Base-by-base conservation (phyloP, 2,329 filamentous ascomycete species). In the Pyricularia pennisetigena region DNA sequence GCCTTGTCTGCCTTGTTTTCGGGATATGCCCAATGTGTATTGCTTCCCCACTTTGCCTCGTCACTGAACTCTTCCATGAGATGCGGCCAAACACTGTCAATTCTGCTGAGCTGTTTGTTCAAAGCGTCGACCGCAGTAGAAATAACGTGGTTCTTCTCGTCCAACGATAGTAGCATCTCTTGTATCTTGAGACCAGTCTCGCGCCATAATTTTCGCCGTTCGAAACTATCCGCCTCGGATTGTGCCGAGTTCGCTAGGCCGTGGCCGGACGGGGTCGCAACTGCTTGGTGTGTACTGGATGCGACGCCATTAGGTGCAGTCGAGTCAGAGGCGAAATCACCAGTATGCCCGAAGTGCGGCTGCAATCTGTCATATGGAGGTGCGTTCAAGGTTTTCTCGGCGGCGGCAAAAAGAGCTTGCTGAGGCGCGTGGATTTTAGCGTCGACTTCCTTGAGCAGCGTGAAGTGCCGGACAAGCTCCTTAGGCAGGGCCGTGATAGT, bases 101-200 rank as follows among this genome's bases (percentile, higher is more conserved):
- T 88, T 67, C 96, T 92, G 69, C 86, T 82, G 49, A 97, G 84
- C 75, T 97, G 93, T 75, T 91, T 92, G 72, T 92, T 88, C 14
- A 98, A 86, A 64, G 94, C 92, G 73, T 97, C 92, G 74, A 94
- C 95, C 68, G 95, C 94, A 20, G 94, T 96, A 54, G 92, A 90
- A 68, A 98, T 90, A 73, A 99, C 95, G 73, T 97, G 94, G 72
- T 97, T 97, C 80, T 99, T 99, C 80, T 99, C 95, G 75, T 99
- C 95, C 54, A 98, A 85, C 1, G 94, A 94, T 65, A 93, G 88
- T 63, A 98, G 87, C 83, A 98, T 91, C 73, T 94, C 91, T 72
- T 90, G 87, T 67, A 97, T 89, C 71, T 91, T 90, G 73, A 88
- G 84, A 54, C 93, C 89, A 67, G 94, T 88, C 70, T 92, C 89